Evolutionary conservation across 768 basidiomycete species (phyloP), one percentile per base, ranked within the genome.

Genomic region (Podaxis sp.): DNA sequence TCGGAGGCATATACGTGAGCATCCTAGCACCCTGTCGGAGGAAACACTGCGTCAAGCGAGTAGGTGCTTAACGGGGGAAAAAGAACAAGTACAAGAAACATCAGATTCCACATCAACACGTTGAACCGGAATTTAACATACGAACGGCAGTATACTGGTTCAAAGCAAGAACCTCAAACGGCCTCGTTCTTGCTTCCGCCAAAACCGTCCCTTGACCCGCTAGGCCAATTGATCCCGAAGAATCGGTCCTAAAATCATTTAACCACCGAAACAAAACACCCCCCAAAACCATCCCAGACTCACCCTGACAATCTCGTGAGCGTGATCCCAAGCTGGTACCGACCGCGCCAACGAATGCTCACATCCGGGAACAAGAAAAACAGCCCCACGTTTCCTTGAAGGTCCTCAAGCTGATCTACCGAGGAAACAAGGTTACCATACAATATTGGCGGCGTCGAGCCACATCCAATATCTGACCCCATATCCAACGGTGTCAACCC

Each of bases 361-460:
- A 93, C 92, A 74, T 97, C 95, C 6, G 95, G 89, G 70, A 96
- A 97, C 59, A 95, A 76, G 69, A 97, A 95, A 74, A 91, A 95
- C 51, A 92, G 78, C n/a, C 94, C 90, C 68, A 82, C 80, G 55
- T 88, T 86, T 61, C 92, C 92, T 72, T 91, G 86, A 42, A 90
- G 80, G 73, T 96, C 92, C 65, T 89, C 85, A 69, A 95, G 78
- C 55, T 88, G 84, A 52, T 95, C 88, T 4, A 93, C 84, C 1
- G 90, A 88, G 15, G 94, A 87, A 28, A 96, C 92, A 30, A 96
- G 79, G 65, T 89, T 92, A 52, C 95, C 95, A 71, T 95, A 93
- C 30, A 96, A 79, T 65, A 92, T 77, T 42, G 87, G 82, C 56
- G 84, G 82, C 28, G 84, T 73, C 56, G 80, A 71, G 62, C 77